These are phyloP conservation scores for Aspergillus baeticus DNA, from an alignment of 495 filamentous ascomycete species.

Conservation along the genomic window DNA sequence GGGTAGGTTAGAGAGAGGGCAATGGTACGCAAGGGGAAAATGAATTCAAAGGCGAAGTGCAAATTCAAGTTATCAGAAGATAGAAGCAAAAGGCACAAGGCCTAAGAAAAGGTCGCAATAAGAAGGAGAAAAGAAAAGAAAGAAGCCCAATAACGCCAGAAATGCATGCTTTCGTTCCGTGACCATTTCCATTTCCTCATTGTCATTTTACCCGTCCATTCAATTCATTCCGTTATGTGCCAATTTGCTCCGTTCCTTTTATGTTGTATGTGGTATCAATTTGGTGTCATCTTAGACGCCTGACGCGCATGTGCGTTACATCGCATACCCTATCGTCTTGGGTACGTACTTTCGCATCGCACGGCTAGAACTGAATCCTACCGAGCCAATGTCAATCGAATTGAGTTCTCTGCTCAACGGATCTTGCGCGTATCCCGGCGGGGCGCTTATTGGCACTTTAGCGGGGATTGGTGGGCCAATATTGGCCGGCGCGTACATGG, in stretches of 20 bases:
- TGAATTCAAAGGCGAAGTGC: background rate
- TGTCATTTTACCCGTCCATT: background rate
- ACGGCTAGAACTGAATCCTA: constrained; percentile 30
- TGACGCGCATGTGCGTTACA: constrained; percentile 11
- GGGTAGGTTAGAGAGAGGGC: background rate
- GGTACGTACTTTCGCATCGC: constrained; percentile 25
- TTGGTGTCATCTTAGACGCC: background rate
- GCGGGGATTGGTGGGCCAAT: constrained; percentile 67
- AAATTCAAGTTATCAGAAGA: background rate
- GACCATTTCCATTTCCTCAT: background rate
- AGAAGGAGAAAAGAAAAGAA: background rate
- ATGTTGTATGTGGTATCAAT: background rate
- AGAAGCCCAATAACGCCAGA: background rate
- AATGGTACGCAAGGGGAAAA: background rate
- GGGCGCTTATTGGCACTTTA: constrained; percentile 63
- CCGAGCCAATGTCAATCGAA: constrained; percentile 75
- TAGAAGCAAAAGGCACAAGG: background rate
- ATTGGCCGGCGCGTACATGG: constrained; percentile 30
- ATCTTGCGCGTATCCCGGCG: constrained; percentile 37
- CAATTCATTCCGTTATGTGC: background rate
- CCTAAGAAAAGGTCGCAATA: no score
- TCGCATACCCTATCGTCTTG: constrained; percentile 30
- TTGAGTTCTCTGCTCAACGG: constrained; percentile 78
- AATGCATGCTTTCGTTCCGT: background rate
- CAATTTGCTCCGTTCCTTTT: background rate